Conservation (phyloP, 2,329 filamentous ascomycete species). For the Ascochyta koolunga region DNA sequence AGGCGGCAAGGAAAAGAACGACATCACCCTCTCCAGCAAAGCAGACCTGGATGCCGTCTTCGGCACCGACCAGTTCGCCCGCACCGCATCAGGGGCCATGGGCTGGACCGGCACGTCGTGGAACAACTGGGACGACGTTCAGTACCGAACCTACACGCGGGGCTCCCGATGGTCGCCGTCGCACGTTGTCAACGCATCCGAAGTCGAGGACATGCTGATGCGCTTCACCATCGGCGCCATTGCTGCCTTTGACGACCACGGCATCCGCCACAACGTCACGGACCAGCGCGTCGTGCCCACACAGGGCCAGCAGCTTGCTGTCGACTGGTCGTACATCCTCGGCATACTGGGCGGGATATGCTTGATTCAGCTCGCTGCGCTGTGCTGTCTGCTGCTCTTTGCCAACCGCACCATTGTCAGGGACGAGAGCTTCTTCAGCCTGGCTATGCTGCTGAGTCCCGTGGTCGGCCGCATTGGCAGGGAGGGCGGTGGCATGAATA, state of each 20-base stretch:
- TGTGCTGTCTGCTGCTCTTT: conserved; percentile 29
- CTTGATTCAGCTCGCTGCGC: conserved; percentile 28
- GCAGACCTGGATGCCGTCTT: conserved; percentile 30
- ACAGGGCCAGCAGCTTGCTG: conserved; percentile 31
- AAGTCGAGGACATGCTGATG: conserved; percentile 27
- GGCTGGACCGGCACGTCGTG: conserved; percentile 38
- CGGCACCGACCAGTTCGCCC: conserved; percentile 36
- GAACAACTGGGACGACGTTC: conserved; percentile 17
- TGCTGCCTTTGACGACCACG: conserved; percentile 40
- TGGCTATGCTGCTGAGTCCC: conserved; percentile 37
- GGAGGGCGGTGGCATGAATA: conserved; percentile 30
- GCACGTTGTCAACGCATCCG: conserved; percentile 7
- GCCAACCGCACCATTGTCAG: conserved; percentile 37
- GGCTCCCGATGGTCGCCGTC: conserved; percentile 33
- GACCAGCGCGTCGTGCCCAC: conserved; percentile 25
- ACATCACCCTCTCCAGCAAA: conserved; percentile 24
- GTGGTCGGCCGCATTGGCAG: conserved; percentile 31
- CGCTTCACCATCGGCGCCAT: conserved; percentile 36
- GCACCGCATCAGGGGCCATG: conserved; percentile 40
- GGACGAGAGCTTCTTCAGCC: conserved; percentile 34
- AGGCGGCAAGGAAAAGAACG: conserved; percentile 14
- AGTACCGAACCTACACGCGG: conserved; percentile 26
- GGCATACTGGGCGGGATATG: conserved; percentile 31
- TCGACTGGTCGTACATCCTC: conserved; percentile 35
- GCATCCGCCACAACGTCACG: conserved; percentile 23